These are phyloP conservation scores for Lophium mytilinum DNA, from an alignment of 495 filamentous ascomycete genomes.

Conservation along the genomic window DNA sequence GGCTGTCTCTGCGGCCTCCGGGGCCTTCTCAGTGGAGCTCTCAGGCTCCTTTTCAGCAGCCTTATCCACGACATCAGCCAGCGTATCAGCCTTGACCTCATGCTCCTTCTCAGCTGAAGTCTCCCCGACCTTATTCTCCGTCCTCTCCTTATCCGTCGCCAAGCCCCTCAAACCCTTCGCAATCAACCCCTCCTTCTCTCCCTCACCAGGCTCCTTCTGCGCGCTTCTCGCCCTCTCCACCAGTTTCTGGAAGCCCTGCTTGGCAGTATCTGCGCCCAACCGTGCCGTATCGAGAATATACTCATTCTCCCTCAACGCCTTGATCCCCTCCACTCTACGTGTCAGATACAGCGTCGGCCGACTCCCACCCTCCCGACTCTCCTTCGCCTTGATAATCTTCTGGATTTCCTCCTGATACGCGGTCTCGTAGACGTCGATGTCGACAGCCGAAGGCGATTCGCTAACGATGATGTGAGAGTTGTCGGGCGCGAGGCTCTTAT, in stretches of 20 bases:
- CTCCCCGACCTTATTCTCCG: background rate
- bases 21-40: no score
- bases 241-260: conserved; percentile 8
- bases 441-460: conserved; percentile 71
- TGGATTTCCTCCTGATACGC: conserved; percentile 78
- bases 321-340: conserved; percentile 48
- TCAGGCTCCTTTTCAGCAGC: no score
- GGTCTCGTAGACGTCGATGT: conserved; percentile 78
- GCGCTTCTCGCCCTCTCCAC: conserved; percentile 10
- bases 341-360: conserved; percentile 47
- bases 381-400: conserved; percentile 48
- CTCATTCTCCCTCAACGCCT: conserved; percentile 24
- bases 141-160: background rate
- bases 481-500: conserved; percentile 26
- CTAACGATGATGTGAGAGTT: conserved; percentile 45
- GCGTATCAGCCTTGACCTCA: no score
- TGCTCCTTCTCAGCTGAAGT: no score
- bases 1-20: no score
- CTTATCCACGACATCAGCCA: no score
- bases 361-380: conserved; percentile 21
- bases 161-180: background rate
- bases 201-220: background rate
- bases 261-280: conserved; percentile 4
- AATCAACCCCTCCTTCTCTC: background rate
- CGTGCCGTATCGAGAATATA: conserved; percentile 13